Evolutionary conservation across 139 green algal species (phyloP).

Genomic region (Chlamydomonas sphaeroides): DNA sequence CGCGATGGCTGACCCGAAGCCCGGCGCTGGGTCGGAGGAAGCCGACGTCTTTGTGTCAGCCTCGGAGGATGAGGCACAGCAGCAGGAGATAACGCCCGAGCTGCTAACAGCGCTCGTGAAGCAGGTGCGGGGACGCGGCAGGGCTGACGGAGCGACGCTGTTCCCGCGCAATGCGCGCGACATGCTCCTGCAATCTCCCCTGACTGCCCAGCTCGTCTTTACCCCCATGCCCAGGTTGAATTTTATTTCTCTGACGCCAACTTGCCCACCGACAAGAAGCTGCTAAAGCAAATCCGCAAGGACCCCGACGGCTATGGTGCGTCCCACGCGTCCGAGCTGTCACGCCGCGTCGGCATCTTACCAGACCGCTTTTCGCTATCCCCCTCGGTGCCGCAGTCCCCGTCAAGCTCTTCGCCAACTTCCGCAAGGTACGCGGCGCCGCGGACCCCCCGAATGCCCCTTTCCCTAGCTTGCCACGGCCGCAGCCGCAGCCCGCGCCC

Average conservation of each 20-base stretch:
- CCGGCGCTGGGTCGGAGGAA: neutral
- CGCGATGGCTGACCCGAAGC: conserved; percentile 22
- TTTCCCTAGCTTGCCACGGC: no score
- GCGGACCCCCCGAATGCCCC: no score
- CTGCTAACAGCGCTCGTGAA: conserved; percentile 18
- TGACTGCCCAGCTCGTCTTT: no score
- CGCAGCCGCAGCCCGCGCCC: no score
- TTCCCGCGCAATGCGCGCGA: neutral
- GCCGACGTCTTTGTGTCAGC: conserved; percentile 21
- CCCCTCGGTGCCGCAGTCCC: conserved; percentile 55
- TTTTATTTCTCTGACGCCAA: conserved; percentile 86
- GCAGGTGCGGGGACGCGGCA: neutral
- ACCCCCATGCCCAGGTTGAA: conserved; percentile 67
- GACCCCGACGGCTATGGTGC: conserved; percentile 74
- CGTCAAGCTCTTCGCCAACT: conserved; percentile 68
- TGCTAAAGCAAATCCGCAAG: conserved; percentile 72
- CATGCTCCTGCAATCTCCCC: neutral
- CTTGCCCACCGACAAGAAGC: conserved; percentile 78
- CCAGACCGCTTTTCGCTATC: no score
- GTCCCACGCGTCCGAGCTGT: no score
- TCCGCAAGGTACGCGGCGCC: conserved; percentile 71
- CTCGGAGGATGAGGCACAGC: conserved; percentile 12
- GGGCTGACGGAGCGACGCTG: neutral
- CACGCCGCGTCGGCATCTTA: no score
- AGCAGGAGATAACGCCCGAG: conserved; percentile 30